Evolutionary conservation across 2,329 filamentous ascomycete species (phyloP).

Genomic region (Fusarium musae): DNA sequence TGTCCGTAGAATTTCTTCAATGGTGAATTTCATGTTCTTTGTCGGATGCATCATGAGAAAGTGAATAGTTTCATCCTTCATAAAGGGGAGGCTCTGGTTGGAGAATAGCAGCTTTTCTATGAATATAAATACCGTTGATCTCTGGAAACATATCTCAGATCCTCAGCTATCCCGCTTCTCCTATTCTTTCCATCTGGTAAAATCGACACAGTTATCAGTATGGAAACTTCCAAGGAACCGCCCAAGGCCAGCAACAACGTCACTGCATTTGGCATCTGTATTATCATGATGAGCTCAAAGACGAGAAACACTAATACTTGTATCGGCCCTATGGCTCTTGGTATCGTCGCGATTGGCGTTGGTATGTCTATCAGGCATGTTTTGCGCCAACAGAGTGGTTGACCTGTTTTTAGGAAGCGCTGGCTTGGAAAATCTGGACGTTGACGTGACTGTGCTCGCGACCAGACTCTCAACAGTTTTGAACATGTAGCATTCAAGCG

Average conservation of each 20-base stretch:
- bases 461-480: not conserved
- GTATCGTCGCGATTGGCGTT: not conserved
- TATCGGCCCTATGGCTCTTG: not conserved
- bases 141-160: not conserved
- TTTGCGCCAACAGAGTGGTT: not conserved
- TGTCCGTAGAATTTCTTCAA: not conserved
- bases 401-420: not conserved
- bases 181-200: not conserved
- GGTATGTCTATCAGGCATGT: not conserved
- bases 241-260: not conserved
- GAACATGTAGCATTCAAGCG: not conserved
- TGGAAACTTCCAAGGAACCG: not conserved
- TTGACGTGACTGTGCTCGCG: not conserved
- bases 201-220: not conserved
- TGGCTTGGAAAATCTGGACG: not conserved
- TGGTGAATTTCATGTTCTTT: not conserved
- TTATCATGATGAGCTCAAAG: conserved; percentile 1
- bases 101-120: not conserved
- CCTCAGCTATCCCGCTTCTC: not conserved
- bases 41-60: not conserved
- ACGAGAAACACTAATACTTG: not conserved
- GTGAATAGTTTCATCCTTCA: not conserved
- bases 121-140: not conserved
- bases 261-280: not conserved
- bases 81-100: not conserved